Conservation (phyloP, 1,284 basidiomycete genomes). For the Farysia itapuensis region DNA sequence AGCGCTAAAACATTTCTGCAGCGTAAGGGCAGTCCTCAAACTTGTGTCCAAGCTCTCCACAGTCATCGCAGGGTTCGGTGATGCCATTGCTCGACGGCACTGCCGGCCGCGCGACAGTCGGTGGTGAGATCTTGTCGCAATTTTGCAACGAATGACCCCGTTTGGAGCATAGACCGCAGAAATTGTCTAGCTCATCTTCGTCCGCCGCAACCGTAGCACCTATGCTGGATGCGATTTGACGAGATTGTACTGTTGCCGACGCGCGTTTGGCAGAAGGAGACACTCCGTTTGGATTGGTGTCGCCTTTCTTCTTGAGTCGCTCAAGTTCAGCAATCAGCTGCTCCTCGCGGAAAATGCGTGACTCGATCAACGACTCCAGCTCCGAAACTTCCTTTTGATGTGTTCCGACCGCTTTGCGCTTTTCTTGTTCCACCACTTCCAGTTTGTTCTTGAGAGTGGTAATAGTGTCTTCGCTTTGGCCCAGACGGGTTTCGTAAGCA, state of each 20-base stretch:
- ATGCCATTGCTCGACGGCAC: constrained; percentile 3
- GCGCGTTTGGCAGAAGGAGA: neutral
- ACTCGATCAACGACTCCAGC: constrained; percentile 50
- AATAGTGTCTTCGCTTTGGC: constrained; percentile 64
- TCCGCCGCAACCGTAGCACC: constrained; percentile 3
- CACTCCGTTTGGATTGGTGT: neutral
- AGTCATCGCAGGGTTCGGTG: constrained; percentile 42
- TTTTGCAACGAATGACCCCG: constrained; percentile 26
- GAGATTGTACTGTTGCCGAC: neutral
- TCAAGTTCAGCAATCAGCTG: constrained; percentile 46
- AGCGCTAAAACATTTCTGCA: constrained; percentile 43
- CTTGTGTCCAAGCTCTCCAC: constrained; percentile 39
- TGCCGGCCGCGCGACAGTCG: neutral
- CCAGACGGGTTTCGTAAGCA: constrained; percentile 33
- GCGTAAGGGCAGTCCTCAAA: constrained; percentile 47
- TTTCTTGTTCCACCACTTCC: constrained; percentile 48
- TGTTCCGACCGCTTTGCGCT: constrained; percentile 34
- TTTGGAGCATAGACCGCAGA: constrained; percentile 33
- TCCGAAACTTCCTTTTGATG: constrained; percentile 49
- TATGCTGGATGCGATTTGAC: neutral
- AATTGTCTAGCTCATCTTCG: constrained; percentile 30
- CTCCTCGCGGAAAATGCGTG: constrained; percentile 50
- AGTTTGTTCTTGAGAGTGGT: constrained; percentile 50
- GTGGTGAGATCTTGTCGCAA: constrained; percentile 1
- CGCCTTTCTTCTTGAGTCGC: constrained; percentile 14